These are phyloP conservation scores for Apiospora phragmitis DNA, from an alignment of 2,329 filamentous ascomycete species.

Conservation along the genomic window DNA sequence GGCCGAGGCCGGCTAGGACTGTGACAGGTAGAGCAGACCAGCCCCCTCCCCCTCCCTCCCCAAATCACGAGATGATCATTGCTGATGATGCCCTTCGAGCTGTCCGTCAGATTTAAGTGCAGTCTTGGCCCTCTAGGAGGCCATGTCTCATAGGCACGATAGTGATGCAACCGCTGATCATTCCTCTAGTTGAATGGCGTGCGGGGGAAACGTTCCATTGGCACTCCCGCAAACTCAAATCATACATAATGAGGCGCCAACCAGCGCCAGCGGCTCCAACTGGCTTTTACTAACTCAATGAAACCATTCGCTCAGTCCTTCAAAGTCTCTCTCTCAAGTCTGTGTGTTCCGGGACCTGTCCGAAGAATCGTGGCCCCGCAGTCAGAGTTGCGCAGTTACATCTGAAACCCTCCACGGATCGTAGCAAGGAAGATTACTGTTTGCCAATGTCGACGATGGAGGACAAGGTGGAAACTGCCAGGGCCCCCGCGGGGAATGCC, in stretches of 20 bases:
- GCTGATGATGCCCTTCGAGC: neutral
- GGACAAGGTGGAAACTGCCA: neutral
- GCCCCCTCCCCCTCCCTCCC: too few species aligned
- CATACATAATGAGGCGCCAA: neutral
- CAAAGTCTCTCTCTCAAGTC: neutral
- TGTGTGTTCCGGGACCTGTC: neutral
- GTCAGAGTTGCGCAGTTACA: neutral
- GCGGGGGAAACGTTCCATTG: conserved; percentile 7
- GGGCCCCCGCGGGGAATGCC: neutral
- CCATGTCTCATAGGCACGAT: neutral
- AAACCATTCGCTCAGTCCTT: neutral
- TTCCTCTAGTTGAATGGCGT: neutral
- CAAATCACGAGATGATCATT: neutral
- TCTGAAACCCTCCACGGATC: neutral
- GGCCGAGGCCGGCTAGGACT: neutral
- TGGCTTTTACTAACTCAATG: neutral
- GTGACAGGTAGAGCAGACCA: neutral
- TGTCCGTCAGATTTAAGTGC: neutral
- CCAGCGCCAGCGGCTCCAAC: neutral
- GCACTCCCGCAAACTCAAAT: neutral
- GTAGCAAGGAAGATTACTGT: neutral
- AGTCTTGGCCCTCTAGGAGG: neutral
- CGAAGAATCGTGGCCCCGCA: neutral
- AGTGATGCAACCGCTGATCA: neutral
- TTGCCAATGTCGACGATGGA: neutral